Evolutionary conservation across 352 stramenopile species (phyloP), one percentile per base, ranked within the genome.

Genomic region (Globisporangium takayamanum): DNA sequence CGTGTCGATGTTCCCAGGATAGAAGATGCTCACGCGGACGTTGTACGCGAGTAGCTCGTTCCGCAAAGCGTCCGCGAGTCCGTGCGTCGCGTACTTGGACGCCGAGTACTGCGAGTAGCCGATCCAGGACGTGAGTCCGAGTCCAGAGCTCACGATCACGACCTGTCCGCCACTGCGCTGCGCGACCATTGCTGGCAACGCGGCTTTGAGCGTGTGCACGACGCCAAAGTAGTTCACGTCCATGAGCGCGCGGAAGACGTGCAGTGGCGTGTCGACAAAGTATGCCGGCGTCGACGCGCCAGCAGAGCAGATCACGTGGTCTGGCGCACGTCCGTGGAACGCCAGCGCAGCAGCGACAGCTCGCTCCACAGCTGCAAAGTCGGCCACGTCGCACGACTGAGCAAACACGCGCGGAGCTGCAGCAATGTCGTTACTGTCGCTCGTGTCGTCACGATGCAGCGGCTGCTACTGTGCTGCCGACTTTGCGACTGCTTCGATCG

Each of bases 161-260:
- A 94, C 70, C 2, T 84, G 75, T 1, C 83, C 79, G 42, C 68
- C 68, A 54, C 89, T 70, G 57, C 71, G 62, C 37, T 72, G 69
- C 36, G 74, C 55, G 39, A 91, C 68, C 84, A 95, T 94, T 8
- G 73, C 72, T 12, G 84, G 84, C 49, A 95, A 63, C 20, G 78
- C 82, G 18, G 84, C 84, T 61, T 93, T 92, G 55, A 93, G 76
- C n/a, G 78, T 63, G 64, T 94, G 69, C 36, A 95, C 63, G 44
- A 79, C 79, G 39, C 84, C 84, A 59, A 94, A 91, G 74, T 93
- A 95, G 69, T 95, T 92, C 50, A 94, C 68, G 56, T 94, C 80
- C 79, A 94, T 94, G 47, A 86, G 84, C 67, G 78, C 74, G 65
- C 69, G 80, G 72, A 80, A 85, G 14, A 89, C 67, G 49, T 59